Evolutionary conservation across 73 alveolate genomes (phyloP), one percentile per base, ranked within the genome.

Genomic region (Uronychia setigera): DNA sequence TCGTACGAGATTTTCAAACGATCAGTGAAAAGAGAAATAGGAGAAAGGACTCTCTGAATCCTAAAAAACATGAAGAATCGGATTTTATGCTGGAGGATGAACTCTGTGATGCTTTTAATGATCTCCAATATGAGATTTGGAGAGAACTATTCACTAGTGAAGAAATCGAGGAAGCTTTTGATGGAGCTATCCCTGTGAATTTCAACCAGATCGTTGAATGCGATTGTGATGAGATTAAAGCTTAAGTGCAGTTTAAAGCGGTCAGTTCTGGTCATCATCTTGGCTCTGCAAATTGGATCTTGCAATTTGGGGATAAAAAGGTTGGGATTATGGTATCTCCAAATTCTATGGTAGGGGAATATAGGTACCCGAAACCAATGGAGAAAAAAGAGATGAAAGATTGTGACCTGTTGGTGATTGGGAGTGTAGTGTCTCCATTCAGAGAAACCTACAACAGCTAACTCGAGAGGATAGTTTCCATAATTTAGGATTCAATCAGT

Each of bases 201-300:
- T 80, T 33, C 58, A 80, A 57, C 29, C 86, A 80, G 57, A 79
- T 33, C 1, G 35, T 34, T 58, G 86, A 80, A 80, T 28, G 79
- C 67, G 19, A 46, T 46, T 46, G 67, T 19, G 67, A 46, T 46
- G 67, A 46, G 67, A 46, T 46, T 19, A 19, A 46, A 46, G 32
- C 30, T 29, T 57, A 67, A 28, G 78, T 80, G 28, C 34, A 34
- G 58, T 25, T 80, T 29, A 80, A 32, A n/a, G 78, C 86, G 57
- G 58, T 80, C 5, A 33, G 78, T 1, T 33, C 78, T 76, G 86
- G 86, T 0, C 86, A 80, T 29, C 86, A 80, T 35, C 79, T 80
- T 25, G 86, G 86, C 32, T 80, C 86, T 9, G 35, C 78, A 25
- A 80, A 80, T 28, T 80, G 86, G 86, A 58, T 80, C 31, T 28